Base-by-base conservation (phyloP, 2,329 filamentous ascomycete genomes). In the Ambrosiella beaveri region DNA sequence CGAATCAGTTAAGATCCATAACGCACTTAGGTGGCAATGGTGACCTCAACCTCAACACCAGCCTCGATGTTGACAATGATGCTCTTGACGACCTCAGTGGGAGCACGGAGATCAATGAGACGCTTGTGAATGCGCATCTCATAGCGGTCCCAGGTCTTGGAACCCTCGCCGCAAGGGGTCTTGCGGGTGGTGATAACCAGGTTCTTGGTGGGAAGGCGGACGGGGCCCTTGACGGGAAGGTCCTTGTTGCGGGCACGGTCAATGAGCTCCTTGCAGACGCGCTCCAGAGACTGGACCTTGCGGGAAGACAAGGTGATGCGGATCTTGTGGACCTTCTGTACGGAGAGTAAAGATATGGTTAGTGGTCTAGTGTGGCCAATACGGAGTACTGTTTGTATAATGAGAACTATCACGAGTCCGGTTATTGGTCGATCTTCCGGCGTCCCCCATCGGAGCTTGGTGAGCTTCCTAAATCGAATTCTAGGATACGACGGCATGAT, bases 71-170 rank as follows among this genome's bases (percentile, higher is more conserved):
- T 94, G 80, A 93, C 86, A 73, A 93, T 93, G 79, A 93, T 90
- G 76, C 88, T 85, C 85, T 94, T 94, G 78, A 94, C 87, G 65
- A 91, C 85, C 83, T 98, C 93, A 70, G 93, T 98, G 63, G 93
- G 93, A 68, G 93, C 93, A 77, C 94, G 90, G 66, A 98, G 80
- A 82, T 95, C 90, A 71, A 96, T 96, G 71, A 96, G 81, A 68
- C 90, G 86, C 86, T 96, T 96, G 84, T 96, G 89, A 74, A 96
- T 95, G 78, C 91, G 86, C 89, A 98, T 94, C 85, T 98, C 91
- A 76, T 80, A 98, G 75, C 81, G 84, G 74, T 97, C 93, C 93
- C 93, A 98, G 71, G 93, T 98, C 88, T 98, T 98, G 76, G 86
- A 94, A 78, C 93, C 93, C 84, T 98, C 93, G 86, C 93, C 93